Evolutionary conservation across 2,329 filamentous ascomycete species (phyloP).

Genomic region (Aspergillus sp.): DNA sequence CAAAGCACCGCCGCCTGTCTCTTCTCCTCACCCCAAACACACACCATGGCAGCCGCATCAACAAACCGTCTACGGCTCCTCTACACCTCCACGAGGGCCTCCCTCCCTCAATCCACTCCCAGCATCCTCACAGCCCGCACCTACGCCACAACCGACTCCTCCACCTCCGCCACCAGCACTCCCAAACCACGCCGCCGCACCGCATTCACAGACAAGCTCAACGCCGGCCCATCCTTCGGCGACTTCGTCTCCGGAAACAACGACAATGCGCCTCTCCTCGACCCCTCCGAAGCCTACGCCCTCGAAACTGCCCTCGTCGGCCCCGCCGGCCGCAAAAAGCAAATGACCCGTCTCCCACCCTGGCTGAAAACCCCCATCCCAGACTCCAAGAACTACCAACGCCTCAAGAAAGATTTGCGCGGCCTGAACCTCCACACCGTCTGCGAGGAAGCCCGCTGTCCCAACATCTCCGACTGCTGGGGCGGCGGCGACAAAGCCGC

Average conservation of each 20-base stretch:
- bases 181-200: slow-evolving; percentile 62
- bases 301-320: slow-evolving; percentile 64
- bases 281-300: slow-evolving; percentile 57
- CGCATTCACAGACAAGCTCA: slow-evolving; percentile 63
- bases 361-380: slow-evolving; percentile 98
- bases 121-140: slow-evolving; percentile 20
- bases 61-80: slow-evolving; percentile 36
- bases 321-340: slow-evolving; percentile 63
- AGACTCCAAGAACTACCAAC: slow-evolving; percentile 81
- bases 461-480: slow-evolving; percentile 98
- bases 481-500: slow-evolving; percentile 84
- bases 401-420: slow-evolving; percentile 89
- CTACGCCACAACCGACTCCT: slow-evolving; percentile 44
- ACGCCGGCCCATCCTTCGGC: slow-evolving; percentile 64
- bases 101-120: slow-evolving; percentile 15
- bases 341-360: slow-evolving; percentile 74
- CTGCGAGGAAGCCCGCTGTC: slow-evolving; percentile 95
- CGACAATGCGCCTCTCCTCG: slow-evolving; percentile 43
- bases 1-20: neutral
- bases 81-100: slow-evolving; percentile 29
- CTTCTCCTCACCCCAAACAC: neutral
- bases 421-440: slow-evolving; percentile 91
- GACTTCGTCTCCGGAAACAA: slow-evolving; percentile 60
- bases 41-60: slow-evolving; percentile 37
- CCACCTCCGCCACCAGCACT: slow-evolving; percentile 36